phyloP scores from a whole-genome alignment of 2,329 filamentous ascomycete genomes.

The Aureobasidium sp. region DNA sequence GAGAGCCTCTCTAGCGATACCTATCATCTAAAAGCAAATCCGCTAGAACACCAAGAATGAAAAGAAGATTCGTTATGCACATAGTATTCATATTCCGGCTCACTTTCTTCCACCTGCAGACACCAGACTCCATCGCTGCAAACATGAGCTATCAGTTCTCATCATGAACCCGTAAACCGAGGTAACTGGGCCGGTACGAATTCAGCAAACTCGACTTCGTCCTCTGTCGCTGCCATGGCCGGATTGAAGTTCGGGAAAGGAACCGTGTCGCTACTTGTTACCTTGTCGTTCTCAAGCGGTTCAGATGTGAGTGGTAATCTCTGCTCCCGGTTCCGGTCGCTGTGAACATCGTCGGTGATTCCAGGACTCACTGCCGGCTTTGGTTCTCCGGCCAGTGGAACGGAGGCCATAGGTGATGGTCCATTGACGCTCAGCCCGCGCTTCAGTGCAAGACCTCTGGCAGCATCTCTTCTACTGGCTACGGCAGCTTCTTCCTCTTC shows the following conservation, averaged over 20 bases:
- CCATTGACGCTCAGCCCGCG: conserved; percentile 35
- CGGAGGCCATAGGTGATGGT: not conserved
- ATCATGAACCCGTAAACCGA: conserved; percentile 4
- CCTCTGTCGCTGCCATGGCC: not conserved
- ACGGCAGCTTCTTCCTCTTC: conserved; percentile 49
- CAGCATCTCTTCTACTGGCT: conserved; percentile 44
- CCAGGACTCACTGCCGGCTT: not conserved
- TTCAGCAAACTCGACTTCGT: not conserved
- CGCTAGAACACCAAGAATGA: not conserved
- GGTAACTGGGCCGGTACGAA: conserved; percentile 8
- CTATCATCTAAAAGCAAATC: not conserved
- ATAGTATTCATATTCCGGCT: not conserved
- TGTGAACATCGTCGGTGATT: not conserved
- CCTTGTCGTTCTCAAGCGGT: not conserved
- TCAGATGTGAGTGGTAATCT: not conserved
- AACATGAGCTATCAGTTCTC: not conserved
- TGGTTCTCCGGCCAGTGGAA: not conserved
- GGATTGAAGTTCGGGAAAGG: conserved; percentile 10
- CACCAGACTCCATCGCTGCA: not conserved
- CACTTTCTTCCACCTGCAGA: not conserved
- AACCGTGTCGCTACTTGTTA: not conserved
- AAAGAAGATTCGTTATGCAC: conserved; percentile 1
- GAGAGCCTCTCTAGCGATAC: not conserved
- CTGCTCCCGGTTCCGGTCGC: not conserved
- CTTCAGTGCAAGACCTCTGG: conserved; percentile 45